Percentiles rank a stretch among this genome's conserved stretches.
phyloP scores from a whole-genome alignment of 306 rosid species.

The Corylus heterophylla region DNA sequence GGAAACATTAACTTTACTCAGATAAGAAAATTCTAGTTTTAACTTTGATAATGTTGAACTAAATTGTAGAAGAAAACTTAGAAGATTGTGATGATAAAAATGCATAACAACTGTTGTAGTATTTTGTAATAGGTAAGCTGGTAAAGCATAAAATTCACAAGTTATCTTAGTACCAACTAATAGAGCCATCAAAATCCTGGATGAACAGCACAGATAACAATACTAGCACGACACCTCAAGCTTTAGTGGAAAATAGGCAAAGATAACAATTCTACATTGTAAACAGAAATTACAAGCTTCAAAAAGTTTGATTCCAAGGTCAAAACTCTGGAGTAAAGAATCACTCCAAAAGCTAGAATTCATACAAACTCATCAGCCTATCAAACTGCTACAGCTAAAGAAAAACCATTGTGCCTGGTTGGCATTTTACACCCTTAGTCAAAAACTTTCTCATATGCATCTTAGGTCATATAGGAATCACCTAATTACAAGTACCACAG shows the following conservation, averaged over 20 bases:
- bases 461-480: not conserved
- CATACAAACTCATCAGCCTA: not conserved
- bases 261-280: too few relatives aligned
- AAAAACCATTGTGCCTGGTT: not conserved
- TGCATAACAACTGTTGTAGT: not conserved
- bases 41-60: not conserved
- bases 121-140: not conserved
- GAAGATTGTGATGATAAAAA: not conserved
- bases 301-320: not conserved
- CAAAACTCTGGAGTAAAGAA: not conserved
- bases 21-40: not conserved
- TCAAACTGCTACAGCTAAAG: not conserved
- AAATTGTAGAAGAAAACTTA: not conserved
- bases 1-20: not conserved
- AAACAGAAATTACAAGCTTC: not conserved
- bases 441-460: not conserved
- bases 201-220: not conserved
- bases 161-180: not conserved
- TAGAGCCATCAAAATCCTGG: not conserved
- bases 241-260: not conserved
- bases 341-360: not conserved
- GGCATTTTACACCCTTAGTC: not conserved
- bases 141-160: not conserved
- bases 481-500: not conserved
- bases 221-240: not conserved